These are phyloP conservation scores for Backusella psychrophila DNA, from an alignment of 192 early-diverging fungal genomes.

Conservation along the genomic window DNA sequence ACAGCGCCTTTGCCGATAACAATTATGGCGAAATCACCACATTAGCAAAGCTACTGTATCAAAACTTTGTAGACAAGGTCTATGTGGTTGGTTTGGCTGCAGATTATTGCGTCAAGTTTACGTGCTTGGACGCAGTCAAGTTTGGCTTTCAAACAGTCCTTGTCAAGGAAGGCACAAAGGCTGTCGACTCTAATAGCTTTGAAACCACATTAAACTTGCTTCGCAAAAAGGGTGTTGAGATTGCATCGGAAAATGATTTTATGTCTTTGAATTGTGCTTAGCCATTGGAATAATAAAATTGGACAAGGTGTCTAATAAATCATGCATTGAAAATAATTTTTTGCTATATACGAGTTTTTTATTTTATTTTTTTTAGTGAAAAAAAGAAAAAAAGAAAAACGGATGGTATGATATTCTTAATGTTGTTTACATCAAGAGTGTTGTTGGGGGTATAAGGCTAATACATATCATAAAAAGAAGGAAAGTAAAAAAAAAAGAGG, in stretches of 20 bases:
- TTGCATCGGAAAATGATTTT: neutral
- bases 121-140: constrained; percentile 28
- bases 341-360: too few relatives aligned
- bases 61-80: constrained; percentile 14
- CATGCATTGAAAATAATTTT: too few relatives aligned
- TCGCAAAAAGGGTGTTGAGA: constrained; percentile 2
- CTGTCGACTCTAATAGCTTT: constrained; percentile 15
- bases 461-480: too few relatives aligned
- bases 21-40: constrained; percentile 18
- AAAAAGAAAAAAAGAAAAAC: neutral
- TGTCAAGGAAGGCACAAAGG: constrained; percentile 19
- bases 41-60: constrained; percentile 25
- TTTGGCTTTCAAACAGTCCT: constrained; percentile 33
- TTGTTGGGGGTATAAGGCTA: neutral
- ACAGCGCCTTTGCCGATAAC: constrained; percentile 33
- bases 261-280: neutral
- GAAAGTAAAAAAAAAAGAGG: too few relatives aligned
- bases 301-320: too few relatives aligned
- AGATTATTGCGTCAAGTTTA: constrained; percentile 33
- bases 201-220: neutral
- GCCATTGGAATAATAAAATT: too few relatives aligned
- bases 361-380: too few relatives aligned
- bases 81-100: constrained; percentile 22
- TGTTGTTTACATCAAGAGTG: neutral
- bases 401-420: neutral